phyloP scores from a whole-genome alignment of 2,329 filamentous ascomycete genomes.

The Fusarium stilboides region DNA sequence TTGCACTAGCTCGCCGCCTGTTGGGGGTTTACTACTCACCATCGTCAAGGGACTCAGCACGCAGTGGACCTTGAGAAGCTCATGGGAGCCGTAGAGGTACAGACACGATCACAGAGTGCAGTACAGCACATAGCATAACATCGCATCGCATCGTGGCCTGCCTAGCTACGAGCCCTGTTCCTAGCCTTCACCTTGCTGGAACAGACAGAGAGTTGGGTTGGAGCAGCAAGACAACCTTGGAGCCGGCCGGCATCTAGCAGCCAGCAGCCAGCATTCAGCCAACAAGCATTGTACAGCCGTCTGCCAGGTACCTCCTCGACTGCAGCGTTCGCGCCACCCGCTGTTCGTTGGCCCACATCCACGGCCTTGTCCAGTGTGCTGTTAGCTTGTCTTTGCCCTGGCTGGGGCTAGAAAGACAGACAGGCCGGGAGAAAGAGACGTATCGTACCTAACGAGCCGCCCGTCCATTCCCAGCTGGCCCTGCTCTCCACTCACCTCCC shows the following conservation, averaged over 20 bases:
- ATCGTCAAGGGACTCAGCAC: slow-evolving; percentile 22
- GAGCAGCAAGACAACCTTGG: slow-evolving; percentile 34
- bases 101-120: slow-evolving; percentile 33
- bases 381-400: slow-evolving; percentile 20
- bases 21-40: slow-evolving; percentile 32
- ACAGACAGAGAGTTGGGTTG: slow-evolving; percentile 7
- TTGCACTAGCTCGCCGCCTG: slow-evolving; percentile 44
- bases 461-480: slow-evolving; percentile 36
- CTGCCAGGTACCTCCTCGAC: slow-evolving; percentile 43
- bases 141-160: slow-evolving; percentile 20
- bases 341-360: slow-evolving; percentile 48
- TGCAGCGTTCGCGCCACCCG: slow-evolving; percentile 52
- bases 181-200: slow-evolving; percentile 6
- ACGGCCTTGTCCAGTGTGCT: slow-evolving; percentile 39
- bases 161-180: slow-evolving; percentile 18
- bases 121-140: slow-evolving; percentile 16
- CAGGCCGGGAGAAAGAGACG: slow-evolving; percentile 26
- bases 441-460: slow-evolving; percentile 18
- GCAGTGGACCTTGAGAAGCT: slow-evolving; percentile 35
- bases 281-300: slow-evolving; percentile 35
- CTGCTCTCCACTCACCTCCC: slow-evolving; percentile 31
- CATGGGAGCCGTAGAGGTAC: slow-evolving; percentile 31
- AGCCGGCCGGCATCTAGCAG: slow-evolving; percentile 11
- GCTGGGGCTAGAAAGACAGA: slow-evolving; percentile 10
- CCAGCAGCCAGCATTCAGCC: slow-evolving; percentile 16